These are phyloP conservation scores for Hymenoscyphus salicellus DNA, from an alignment of 2,329 filamentous ascomycete genomes.

Conservation along the genomic window DNA sequence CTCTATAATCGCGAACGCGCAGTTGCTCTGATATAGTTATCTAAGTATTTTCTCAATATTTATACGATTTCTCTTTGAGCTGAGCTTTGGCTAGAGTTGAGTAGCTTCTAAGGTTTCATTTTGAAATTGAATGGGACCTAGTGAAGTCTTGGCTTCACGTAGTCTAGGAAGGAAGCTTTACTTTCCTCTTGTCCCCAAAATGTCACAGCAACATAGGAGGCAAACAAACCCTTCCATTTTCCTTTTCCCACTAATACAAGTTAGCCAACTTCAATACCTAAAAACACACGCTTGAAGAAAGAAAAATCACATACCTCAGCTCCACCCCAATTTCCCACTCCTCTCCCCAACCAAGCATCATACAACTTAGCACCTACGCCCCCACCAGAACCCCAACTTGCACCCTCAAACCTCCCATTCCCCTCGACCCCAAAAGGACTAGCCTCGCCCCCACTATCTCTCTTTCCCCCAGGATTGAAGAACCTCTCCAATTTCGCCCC, in stretches of 20 bases:
- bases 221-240: conserved; percentile 7
- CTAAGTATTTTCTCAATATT: too few species aligned
- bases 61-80: too few species aligned
- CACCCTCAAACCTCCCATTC: not conserved
- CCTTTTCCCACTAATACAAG: conserved; percentile 6
- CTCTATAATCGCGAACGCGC: too few species aligned
- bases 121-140: too few species aligned
- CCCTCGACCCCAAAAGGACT: not conserved
- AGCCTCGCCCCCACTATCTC: not conserved
- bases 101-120: too few species aligned
- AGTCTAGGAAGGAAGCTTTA: not conserved
- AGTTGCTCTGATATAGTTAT: too few species aligned
- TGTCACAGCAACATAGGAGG: not conserved
- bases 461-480: conserved; percentile 19
- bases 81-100: too few species aligned
- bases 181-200: not conserved
- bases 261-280: conserved; percentile 32
- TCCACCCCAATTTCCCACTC: not conserved
- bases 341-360: not conserved
- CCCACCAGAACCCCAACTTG: not conserved
- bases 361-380: not conserved
- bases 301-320: not conserved
- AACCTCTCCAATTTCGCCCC: conserved; percentile 52
- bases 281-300: conserved; percentile 36
- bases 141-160: too few species aligned